Evolutionary conservation across 2,329 filamentous ascomycete species (phyloP).

Genomic region (Ophiocordyceps polyrhachis-furcata): DNA sequence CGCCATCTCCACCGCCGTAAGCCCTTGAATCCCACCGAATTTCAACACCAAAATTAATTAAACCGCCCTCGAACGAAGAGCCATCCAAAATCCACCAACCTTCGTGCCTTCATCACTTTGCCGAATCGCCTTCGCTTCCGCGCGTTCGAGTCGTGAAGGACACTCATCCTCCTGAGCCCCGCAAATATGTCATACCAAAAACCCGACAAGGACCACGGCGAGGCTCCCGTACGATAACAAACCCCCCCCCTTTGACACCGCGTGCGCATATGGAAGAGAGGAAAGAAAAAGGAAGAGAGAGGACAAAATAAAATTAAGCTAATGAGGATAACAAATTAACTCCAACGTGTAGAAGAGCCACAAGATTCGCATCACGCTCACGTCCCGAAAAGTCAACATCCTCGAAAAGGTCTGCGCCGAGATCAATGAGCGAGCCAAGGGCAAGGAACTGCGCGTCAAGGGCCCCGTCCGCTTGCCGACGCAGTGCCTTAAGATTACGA

Average conservation of each 20-base stretch:
- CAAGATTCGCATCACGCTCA: conserved; percentile 97
- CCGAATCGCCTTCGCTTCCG: conserved; percentile 36
- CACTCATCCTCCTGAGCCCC: conserved; percentile 1
- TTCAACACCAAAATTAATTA: background rate
- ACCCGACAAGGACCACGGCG: conserved; percentile 82
- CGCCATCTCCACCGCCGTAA: background rate
- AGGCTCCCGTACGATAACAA: conserved; percentile 57
- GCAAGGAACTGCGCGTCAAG: conserved; percentile 97
- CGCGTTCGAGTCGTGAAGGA: conserved; percentile 69
- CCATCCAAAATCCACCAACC: background rate
- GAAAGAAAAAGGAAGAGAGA: background rate
- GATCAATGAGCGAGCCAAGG: conserved; percentile 95
- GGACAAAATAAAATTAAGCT: background rate
- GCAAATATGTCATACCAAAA: conserved; percentile 84
- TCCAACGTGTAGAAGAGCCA: conserved; percentile 53
- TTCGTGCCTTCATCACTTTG: conserved; percentile 55
- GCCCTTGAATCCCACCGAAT: background rate
- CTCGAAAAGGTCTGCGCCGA: conserved; percentile 98
- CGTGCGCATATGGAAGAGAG: background rate
- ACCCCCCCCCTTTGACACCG: background rate
- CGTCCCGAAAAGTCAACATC: conserved; percentile 80
- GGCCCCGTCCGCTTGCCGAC: conserved; percentile 93
- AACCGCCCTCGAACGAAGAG: background rate
- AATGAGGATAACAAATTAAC: background rate
- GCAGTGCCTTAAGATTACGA: conserved; percentile 92